A percentile compares a stretch with the other conserved stretches of the same genome.
phyloP scores from a whole-genome alignment of 768 basidiomycete species.

The Tricholoma saponaceum region DNA sequence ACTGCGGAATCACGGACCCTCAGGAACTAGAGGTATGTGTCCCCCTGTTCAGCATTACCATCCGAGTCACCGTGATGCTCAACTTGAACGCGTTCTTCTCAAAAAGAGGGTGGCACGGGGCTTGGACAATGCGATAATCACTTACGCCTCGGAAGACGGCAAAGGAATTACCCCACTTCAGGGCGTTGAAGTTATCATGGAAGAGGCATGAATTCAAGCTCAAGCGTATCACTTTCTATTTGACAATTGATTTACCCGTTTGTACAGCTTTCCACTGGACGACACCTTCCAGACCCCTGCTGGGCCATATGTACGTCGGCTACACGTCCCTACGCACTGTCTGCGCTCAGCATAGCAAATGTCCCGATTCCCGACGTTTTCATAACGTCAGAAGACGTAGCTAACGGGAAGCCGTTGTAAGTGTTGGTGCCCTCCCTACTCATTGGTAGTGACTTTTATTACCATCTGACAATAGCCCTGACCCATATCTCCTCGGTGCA shows the following conservation, averaged over 20 bases:
- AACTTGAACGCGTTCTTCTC: not conserved
- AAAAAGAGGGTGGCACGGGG: constrained; percentile 62
- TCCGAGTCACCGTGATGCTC: not conserved
- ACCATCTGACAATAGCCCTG: constrained; percentile 47
- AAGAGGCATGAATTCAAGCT: constrained; percentile 44
- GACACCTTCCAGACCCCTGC: constrained; percentile 48
- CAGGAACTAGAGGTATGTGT: constrained; percentile 61
- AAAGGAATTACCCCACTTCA: constrained; percentile 68
- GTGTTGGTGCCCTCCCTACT: constrained; percentile 10
- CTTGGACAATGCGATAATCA: constrained; percentile 77
- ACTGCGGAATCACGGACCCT: constrained; percentile 66
- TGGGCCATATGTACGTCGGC: constrained; percentile 93
- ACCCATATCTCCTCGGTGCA: constrained; percentile 89
- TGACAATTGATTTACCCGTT: not conserved
- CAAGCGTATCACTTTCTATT: not conserved
- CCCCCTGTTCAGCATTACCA: not conserved
- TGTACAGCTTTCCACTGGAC: constrained; percentile 31
- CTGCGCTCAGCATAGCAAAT: constrained; percentile 62
- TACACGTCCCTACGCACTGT: constrained; percentile 68
- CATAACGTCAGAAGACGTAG: constrained; percentile 81
- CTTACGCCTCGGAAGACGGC: constrained; percentile 50
- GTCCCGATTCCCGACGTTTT: constrained; percentile 71
- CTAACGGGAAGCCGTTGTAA: constrained; percentile 75
- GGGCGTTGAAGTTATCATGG: constrained; percentile 59
- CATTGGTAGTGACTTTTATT: constrained; percentile 4